These are phyloP conservation scores for Cercospora janseana DNA, from an alignment of 2,329 filamentous ascomycete genomes.

Conservation along the genomic window DNA sequence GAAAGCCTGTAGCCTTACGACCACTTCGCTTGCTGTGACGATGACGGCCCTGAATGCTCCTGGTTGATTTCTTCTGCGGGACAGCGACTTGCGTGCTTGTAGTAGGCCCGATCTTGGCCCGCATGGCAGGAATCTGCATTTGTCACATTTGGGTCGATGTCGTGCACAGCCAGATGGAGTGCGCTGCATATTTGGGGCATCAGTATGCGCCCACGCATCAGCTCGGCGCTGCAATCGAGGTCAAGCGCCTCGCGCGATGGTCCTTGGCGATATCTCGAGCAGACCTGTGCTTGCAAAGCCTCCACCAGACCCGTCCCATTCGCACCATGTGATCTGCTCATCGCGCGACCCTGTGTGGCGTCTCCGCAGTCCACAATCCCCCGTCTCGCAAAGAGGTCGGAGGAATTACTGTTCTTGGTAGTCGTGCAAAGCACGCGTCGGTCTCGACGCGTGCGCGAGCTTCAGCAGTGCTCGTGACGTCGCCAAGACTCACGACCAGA, in stretches of 20 bases:
- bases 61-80: slow-evolving; percentile 4
- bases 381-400: not conserved
- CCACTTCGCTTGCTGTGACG: not conserved
- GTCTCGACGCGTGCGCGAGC: not conserved
- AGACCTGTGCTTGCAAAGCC: too few relatives aligned
- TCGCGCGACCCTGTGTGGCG: too few relatives aligned
- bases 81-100: not conserved
- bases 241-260: not conserved
- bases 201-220: not conserved
- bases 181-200: not conserved
- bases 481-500: not conserved
- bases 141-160: not conserved
- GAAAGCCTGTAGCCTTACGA: slow-evolving; percentile 7
- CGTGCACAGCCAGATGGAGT: not conserved
- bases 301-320: too few relatives aligned
- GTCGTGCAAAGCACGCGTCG: not conserved
- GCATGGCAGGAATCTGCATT: not conserved
- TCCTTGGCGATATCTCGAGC: not conserved
- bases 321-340: too few relatives aligned
- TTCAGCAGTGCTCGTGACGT: too few relatives aligned
- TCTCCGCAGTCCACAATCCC: too few relatives aligned
- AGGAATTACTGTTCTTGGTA: not conserved
- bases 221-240: not conserved
- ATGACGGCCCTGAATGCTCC: not conserved
- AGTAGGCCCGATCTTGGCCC: not conserved